Conservation (phyloP, 2,329 filamentous ascomycete genomes). For the Teratosphaeria gauchensis region DNA sequence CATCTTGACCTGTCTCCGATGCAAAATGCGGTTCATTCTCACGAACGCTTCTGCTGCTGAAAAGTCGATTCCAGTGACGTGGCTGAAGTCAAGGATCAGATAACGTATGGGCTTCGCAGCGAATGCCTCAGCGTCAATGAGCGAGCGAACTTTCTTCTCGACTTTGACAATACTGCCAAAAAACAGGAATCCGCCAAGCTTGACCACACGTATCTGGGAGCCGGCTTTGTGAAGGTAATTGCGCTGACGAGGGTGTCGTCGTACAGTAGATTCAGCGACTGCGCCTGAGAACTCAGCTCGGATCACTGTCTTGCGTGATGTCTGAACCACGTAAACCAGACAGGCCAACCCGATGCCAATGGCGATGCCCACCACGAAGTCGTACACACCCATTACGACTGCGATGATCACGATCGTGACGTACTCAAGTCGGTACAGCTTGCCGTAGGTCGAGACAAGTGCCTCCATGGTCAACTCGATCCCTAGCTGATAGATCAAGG, state of each 20-base stretch:
- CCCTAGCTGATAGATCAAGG: slow-evolving; percentile 86
- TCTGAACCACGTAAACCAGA: slow-evolving; percentile 81
- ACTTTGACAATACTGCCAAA: slow-evolving; percentile 80
- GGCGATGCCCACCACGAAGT: slow-evolving; percentile 91
- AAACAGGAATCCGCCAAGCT: slow-evolving; percentile 56
- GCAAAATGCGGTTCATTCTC: slow-evolving; percentile 75
- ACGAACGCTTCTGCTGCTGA: slow-evolving; percentile 93
- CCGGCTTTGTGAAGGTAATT: slow-evolving; percentile 79
- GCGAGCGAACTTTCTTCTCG: slow-evolving; percentile 71
- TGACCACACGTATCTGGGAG: slow-evolving; percentile 80
- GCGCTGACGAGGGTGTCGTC: slow-evolving; percentile 80
- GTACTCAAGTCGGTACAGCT: slow-evolving; percentile 79
- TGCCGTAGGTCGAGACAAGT: slow-evolving; percentile 77
- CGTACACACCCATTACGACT: slow-evolving; percentile 89
- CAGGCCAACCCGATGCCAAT: slow-evolving; percentile 88
- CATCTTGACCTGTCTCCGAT: slow-evolving; percentile 67
- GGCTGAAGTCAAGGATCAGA: slow-evolving; percentile 76
- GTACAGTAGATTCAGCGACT: slow-evolving; percentile 82
- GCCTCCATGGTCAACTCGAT: slow-evolving; percentile 88
- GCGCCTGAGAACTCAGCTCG: slow-evolving; percentile 83
- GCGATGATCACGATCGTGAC: slow-evolving; percentile 82
- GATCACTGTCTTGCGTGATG: slow-evolving; percentile 80
- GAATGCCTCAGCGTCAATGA: slow-evolving; percentile 79
- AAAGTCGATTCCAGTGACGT: slow-evolving; percentile 89
- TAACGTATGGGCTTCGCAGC: slow-evolving; percentile 71